Evolutionary conservation across 1,139 yeast species (phyloP), one percentile per base, ranked within the genome.

Genomic region (Saccharomyces hybrid): DNA sequence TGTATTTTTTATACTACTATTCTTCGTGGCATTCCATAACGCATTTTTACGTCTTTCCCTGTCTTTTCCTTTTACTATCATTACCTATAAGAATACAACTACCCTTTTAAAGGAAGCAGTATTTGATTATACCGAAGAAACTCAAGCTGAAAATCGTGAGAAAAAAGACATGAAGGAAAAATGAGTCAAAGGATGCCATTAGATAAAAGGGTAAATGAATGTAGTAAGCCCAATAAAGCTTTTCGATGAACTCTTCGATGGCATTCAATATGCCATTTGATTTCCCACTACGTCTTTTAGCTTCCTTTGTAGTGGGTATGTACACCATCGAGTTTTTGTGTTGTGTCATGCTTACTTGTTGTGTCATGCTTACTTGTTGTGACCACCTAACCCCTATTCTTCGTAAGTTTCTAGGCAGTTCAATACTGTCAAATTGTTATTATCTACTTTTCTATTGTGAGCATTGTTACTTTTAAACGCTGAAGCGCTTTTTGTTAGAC

Each of bases 161-260:
- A 55, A 70, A 70, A 53, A 71, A 68, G 3, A 64, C 55, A 56
- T 73, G 76, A 16, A 73, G 56, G 13, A 69, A 56, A 49, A 71
- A 70, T 2, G 77, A 73, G 54, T 74, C 77, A 51, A 67, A 68
- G 7, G 68, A 59, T 28, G 75, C 72, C 76, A 74, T 71, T 51
- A 73, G 55, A 55, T 73, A 73, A 58, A 68, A 73, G 29, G 77
- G 77, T 49, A 73, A 58, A 58, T 74, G 76, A 31, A 73, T 67
- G 53, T 73, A 73, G 56, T 74, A 74, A 51, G 69, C 71, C 77
- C 77, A 74, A 56, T 71, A 73, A 20, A 71, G 53, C 44, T 61
- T 65, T 27, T 59, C 60, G 14, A 65, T 55, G 20, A 61, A 56
- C 42, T 64, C 57, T 41, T 55, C 58, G 16, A 56, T 38, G 57